Evolutionary conservation across 2,329 filamentous ascomycete genomes (phyloP).

Genomic region (Fusarium coicis): DNA sequence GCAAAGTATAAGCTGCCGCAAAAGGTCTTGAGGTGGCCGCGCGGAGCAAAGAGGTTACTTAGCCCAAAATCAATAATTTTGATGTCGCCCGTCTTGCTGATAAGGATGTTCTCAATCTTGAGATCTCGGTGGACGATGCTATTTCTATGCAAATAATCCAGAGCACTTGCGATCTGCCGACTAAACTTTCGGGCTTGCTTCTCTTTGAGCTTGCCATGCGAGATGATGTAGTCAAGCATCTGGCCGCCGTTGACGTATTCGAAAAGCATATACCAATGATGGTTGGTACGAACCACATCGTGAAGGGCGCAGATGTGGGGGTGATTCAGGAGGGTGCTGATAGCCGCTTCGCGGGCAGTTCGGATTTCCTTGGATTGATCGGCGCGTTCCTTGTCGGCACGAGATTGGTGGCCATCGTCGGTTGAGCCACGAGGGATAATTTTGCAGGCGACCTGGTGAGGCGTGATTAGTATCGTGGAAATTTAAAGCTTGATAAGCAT

Average conservation of each 20-base stretch:
- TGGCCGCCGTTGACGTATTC: conserved; percentile 99
- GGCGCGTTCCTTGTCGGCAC: conserved; percentile 83
- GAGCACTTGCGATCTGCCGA: conserved; percentile 92
- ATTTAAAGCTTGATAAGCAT: conserved; percentile 4
- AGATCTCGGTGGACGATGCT: conserved; percentile 97
- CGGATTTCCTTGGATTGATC: conserved; percentile 97
- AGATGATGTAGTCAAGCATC: conserved; percentile 99
- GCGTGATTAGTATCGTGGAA: conserved; percentile 24
- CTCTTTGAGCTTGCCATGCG: conserved; percentile 95
- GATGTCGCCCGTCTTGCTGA: conserved; percentile 98
- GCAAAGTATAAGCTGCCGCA: conserved; percentile 98
- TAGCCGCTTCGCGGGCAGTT: conserved; percentile 93
- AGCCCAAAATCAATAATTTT: conserved; percentile 99
- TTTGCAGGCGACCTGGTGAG: conserved; percentile 83
- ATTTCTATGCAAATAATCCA: conserved; percentile 98
- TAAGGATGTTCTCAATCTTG: conserved; percentile 99
- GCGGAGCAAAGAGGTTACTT: conserved; percentile 93
- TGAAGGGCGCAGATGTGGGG: conserved; percentile 96
- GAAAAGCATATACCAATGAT: conserved; percentile 99
- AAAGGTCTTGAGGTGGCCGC: conserved; percentile 90
- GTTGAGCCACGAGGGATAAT: conserved; percentile 92
- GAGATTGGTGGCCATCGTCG: conserved; percentile 80
- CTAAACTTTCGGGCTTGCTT: conserved; percentile 98
- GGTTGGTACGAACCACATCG: conserved; percentile 93
- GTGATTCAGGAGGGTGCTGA: conserved; percentile 92